Base-by-base conservation (phyloP, 176 grass and related monocot genomes). In the Lolium multiflorum region DNA sequence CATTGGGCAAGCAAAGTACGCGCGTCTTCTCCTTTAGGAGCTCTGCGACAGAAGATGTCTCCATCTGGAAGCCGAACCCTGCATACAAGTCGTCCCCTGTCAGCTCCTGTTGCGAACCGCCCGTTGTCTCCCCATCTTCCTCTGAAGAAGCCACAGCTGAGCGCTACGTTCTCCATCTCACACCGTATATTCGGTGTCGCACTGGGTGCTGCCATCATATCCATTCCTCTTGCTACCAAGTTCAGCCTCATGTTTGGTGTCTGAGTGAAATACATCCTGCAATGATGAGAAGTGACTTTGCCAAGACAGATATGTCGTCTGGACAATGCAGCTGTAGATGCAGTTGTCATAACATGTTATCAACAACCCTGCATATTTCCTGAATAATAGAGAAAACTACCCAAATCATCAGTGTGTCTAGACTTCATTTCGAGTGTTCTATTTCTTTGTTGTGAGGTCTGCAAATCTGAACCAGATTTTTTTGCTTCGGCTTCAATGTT, bases 61-160 rank as follows among this genome's bases (percentile, higher is more conserved):
- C 37, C 84, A 37, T 21, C 35, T 46, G 81, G 77, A 85, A 87
- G 9, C 58, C 85, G 79, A 11, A 11, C 87, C 44, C 31, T 95
- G 61, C 89, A 97, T 71, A 63, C 84, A 56, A 92, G 87, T 49
- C 50, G 56, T 17, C 82, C 56, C 68, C 73, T 86, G 78, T 76
- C 49, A 2, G 65, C 79, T 58, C 80, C 89, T 74, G 86, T 91
- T 26, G 71, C 92, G 6, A 97, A 97, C 89, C 87, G 92, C 16
- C 95, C 92, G 15, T 28, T 94, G 62, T 94, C 95, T 20, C 95
- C 92, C 26, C 95, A 94, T 80, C 95, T 97, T 56, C 90, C 92
- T 24, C 46, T 93, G 35, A 97, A 97, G 89, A 97, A 94, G 84
- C 95, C 95, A 5, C 92, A 97, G 84, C 71, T 93, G 62, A 91